phyloP scores from a whole-genome alignment of 1,139 yeast species.

The Nakaseomyces bracarensis region DNA sequence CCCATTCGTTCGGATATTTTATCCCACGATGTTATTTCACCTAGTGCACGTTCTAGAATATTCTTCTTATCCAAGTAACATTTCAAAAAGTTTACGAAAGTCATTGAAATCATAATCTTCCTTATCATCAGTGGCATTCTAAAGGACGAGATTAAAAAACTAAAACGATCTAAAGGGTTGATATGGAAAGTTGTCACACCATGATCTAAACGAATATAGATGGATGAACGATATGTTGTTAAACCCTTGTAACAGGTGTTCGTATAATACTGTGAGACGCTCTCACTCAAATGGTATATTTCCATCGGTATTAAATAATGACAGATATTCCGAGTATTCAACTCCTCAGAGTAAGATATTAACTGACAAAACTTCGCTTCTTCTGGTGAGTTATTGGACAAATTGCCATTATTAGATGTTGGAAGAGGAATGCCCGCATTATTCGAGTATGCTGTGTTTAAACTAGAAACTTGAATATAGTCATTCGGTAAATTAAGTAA shows the following conservation, averaged over 20 bases:
- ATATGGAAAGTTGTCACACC: slow-evolving; percentile 22
- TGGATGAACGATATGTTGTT: slow-evolving; percentile 20
- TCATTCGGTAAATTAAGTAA: slow-evolving; percentile 23
- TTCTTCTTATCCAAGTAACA: slow-evolving; percentile 15
- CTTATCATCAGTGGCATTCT: slow-evolving; percentile 20
- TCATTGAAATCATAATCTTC: slow-evolving; percentile 21
- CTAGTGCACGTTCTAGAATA: slow-evolving; percentile 11
- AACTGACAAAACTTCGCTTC: slow-evolving; percentile 15
- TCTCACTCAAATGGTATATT: slow-evolving; percentile 10
- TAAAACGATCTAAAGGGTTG: slow-evolving; percentile 25
- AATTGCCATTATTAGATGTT: background rate
- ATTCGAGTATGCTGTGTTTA: too few species aligned
- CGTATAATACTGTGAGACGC: background rate
- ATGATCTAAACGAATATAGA: slow-evolving; percentile 18
- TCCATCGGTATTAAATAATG: slow-evolving; percentile 22
- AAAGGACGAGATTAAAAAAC: slow-evolving; percentile 21
- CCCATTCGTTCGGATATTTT: slow-evolving; percentile 14
- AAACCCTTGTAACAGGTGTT: slow-evolving; percentile 10
- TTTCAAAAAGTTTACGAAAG: slow-evolving; percentile 18
- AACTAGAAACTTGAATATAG: slow-evolving; percentile 19
- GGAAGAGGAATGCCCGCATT: too few species aligned
- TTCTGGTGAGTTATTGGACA: slow-evolving; percentile 10
- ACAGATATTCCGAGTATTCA: slow-evolving; percentile 22
- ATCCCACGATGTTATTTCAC: slow-evolving; percentile 11
- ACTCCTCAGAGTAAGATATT: too few species aligned